Conservation (phyloP, 192 early-diverging fungal genomes). For the Umbelopsis sp. region DNA sequence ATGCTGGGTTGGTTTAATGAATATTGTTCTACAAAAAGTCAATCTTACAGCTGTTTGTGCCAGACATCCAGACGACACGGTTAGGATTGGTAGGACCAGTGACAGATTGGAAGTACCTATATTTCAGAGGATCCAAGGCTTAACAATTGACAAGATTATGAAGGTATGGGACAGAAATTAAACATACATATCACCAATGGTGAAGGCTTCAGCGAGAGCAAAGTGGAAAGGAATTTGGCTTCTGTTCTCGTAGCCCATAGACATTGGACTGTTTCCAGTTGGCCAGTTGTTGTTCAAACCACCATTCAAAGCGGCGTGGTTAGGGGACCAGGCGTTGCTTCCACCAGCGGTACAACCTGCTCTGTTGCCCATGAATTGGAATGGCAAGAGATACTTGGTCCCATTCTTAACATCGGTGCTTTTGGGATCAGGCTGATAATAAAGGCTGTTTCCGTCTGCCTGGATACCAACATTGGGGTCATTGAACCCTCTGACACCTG, state of each 20-base stretch:
- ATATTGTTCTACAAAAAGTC: too few species aligned
- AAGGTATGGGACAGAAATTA: neutral
- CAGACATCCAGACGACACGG: conserved; percentile 30
- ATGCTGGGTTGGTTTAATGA: neutral
- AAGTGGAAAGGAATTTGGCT: conserved; percentile 24
- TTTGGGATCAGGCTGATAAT: conserved; percentile 25
- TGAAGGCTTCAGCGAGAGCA: conserved; percentile 25
- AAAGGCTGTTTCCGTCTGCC: conserved; percentile 21
- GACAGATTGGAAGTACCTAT: conserved; percentile 29
- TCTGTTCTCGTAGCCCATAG: conserved; percentile 27
- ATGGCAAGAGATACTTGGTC: conserved; percentile 24
- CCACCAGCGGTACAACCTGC: conserved; percentile 34
- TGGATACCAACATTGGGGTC: conserved; percentile 26
- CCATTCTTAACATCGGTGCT: conserved; percentile 26
- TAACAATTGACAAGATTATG: neutral
- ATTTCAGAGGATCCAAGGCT: neutral
- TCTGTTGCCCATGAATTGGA: conserved; percentile 21
- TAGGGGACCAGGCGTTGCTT: conserved; percentile 24
- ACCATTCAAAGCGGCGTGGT: conserved; percentile 26
- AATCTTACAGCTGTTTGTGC: conserved; percentile 12
- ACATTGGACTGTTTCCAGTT: conserved; percentile 17
- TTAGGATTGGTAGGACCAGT: conserved; percentile 29
- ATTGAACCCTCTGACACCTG: conserved; percentile 21
- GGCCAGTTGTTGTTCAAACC: conserved; percentile 35
- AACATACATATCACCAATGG: conserved; percentile 29